Evolutionary conservation across 2,329 filamentous ascomycete species (phyloP).

Genomic region (Stemphylium vesicarium): DNA sequence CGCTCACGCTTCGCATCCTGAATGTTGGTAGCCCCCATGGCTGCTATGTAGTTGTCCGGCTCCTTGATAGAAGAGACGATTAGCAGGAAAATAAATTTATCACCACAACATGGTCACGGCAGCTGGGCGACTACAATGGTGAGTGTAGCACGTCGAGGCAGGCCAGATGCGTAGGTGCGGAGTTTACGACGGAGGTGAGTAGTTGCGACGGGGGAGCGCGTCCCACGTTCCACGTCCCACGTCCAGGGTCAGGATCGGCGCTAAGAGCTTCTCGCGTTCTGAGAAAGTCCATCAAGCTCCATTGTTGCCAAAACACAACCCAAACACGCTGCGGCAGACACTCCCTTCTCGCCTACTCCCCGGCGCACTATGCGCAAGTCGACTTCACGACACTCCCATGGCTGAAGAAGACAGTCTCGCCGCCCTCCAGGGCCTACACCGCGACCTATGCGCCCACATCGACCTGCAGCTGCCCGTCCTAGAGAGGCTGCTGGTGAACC

Average conservation of each 20-base stretch:
- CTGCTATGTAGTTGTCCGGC: constrained; percentile 13
- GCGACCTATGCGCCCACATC: constrained; percentile 78
- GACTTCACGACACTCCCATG: constrained; percentile 58
- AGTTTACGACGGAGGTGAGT: constrained; percentile 25
- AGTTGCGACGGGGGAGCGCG: constrained; percentile 10
- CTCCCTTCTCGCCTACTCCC: constrained; percentile 4
- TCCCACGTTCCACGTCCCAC: neutral
- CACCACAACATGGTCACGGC: neutral
- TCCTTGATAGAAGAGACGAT: constrained; percentile 1
- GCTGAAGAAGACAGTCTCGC: constrained; percentile 75
- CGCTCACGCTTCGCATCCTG: constrained; percentile 45
- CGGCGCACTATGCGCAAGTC: constrained; percentile 42
- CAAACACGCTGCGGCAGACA: constrained; percentile 14
- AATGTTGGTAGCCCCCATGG: constrained; percentile 42
- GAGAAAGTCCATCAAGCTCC: constrained; percentile 31
- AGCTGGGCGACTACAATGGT: constrained; percentile 3
- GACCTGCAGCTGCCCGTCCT: constrained; percentile 73
- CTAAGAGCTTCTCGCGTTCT: constrained; percentile 38
- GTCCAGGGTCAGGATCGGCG: constrained; percentile 5
- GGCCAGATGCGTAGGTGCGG: constrained; percentile 13
- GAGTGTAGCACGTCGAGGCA: neutral
- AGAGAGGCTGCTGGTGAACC: constrained; percentile 69
- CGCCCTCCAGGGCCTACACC: constrained; percentile 81
- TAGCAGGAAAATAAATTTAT: neutral
- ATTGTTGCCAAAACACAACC: constrained; percentile 28